A percentile compares a stretch with the other conserved stretches of the same genome.
Evolutionary conservation across 2,329 filamentous ascomycete genomes (phyloP).

Genomic region (Monilinia vaccinii-corymbosi): DNA sequence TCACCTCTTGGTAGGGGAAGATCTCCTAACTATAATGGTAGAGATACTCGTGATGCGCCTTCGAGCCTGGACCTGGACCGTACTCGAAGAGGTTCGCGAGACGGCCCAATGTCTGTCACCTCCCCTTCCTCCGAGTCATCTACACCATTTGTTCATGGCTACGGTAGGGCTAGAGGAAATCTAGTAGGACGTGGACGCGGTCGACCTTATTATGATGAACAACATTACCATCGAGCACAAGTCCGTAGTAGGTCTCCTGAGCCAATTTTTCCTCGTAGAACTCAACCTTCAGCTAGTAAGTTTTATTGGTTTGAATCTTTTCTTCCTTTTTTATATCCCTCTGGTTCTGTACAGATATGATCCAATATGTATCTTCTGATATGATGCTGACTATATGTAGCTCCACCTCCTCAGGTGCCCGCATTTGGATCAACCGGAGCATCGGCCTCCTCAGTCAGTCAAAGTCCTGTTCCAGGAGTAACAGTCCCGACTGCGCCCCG

Average conservation of each 20-base stretch:
- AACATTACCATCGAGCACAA: conserved; percentile 40
- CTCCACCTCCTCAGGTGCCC: conserved; percentile 43
- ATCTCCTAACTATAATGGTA: conserved; percentile 56
- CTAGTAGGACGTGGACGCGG: conserved; percentile 39
- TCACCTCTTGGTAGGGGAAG: conserved; percentile 51
- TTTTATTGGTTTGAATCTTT: not conserved
- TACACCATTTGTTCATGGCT: conserved; percentile 27
- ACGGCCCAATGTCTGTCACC: conserved; percentile 63
- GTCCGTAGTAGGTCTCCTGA: conserved; percentile 29
- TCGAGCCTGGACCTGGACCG: conserved; percentile 58
- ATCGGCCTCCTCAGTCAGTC: not conserved
- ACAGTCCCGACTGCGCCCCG: conserved; percentile 25
- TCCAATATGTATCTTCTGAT: not conserved
- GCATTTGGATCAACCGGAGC: conserved; percentile 38
- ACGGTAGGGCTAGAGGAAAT: conserved; percentile 45
- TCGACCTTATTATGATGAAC: conserved; percentile 47
- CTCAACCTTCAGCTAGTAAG: conserved; percentile 37
- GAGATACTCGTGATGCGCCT: conserved; percentile 42
- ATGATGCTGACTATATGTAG: not conserved
- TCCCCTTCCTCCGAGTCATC: conserved; percentile 61
- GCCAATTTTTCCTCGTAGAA: conserved; percentile 25
- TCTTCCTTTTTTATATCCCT: not conserved
- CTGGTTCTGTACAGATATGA: not conserved
- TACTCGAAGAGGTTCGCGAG: conserved; percentile 58
- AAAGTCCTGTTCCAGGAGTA: conserved; percentile 21